Evolutionary conservation across 768 basidiomycete species (phyloP).

Genomic region (Boletus sensibilis): DNA sequence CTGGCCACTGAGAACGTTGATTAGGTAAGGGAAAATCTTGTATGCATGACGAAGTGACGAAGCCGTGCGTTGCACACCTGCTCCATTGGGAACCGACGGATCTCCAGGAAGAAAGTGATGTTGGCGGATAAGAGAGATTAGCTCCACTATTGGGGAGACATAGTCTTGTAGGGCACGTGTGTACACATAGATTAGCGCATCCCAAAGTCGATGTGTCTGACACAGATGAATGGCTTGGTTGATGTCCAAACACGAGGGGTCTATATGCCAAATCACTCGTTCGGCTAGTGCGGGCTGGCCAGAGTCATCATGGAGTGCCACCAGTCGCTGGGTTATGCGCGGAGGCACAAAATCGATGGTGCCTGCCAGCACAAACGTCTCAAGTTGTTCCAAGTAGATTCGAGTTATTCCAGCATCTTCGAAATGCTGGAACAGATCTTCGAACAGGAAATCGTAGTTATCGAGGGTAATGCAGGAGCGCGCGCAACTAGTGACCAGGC

Average conservation of each 20-base stretch:
- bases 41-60: constrained; percentile 67
- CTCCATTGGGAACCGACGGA: constrained; percentile 6
- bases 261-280: constrained; percentile 93
- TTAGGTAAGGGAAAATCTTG: constrained; percentile 89
- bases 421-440: constrained; percentile 90
- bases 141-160: constrained; percentile 83
- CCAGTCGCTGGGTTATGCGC: constrained; percentile 79
- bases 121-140: constrained; percentile 72
- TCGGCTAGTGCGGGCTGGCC: constrained; percentile 76
- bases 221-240: constrained; percentile 90
- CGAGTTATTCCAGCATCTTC: constrained; percentile 77
- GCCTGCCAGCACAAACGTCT: constrained; percentile 76
- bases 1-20: constrained; percentile 75
- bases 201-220: constrained; percentile 79
- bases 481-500: constrained; percentile 72
- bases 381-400: constrained; percentile 82
- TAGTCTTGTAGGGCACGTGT: constrained; percentile 86
- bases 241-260: constrained; percentile 86
- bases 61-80: constrained; percentile 12
- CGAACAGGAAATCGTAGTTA: constrained; percentile 86
- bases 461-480: constrained; percentile 78
- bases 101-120: constrained; percentile 4
- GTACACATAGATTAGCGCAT: constrained; percentile 93
- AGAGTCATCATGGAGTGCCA: constrained; percentile 73
- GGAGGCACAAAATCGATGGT: constrained; percentile 79